Evolutionary conservation across 2,329 filamentous ascomycete species (phyloP), one percentile per base, ranked within the genome.

Genomic region (Pleoardoris graminearum): DNA sequence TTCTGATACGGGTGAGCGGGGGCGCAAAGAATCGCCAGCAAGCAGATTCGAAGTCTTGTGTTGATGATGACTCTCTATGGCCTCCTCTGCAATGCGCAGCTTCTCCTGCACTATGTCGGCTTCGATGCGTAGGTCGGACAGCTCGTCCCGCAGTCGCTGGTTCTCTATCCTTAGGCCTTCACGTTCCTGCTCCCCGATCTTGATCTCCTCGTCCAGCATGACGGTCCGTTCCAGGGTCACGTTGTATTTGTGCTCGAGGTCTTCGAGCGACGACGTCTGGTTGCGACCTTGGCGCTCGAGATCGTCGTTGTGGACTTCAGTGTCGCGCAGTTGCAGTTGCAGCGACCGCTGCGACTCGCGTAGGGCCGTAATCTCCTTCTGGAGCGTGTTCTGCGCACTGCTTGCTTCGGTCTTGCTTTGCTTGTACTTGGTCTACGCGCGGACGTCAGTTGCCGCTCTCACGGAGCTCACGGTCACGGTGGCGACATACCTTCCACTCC

Each of bases 301-400:
- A 75, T 99, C 94, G 79, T 99, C 94, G 77, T 97, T 99, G 71
- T 90, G 91, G 50, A 99, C 94, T 76, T 99, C 94, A 64, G 93
- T 96, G 73, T 99, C 94, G 62, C 94, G 87, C 52, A 99, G 79
- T 74, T 84, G 90, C 58, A 96, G 80, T 66, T 94, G 89, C 55
- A 97, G 76, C 3, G 87, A 86, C 60, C 94, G 82, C 73, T 91
- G 95, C 43, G 85, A 75, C 61, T 99, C 92, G 68, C 94, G 88
- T 65, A 99, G 81, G 7, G 84, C 88, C 6, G 94, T 99, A 66
- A 99, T 92, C 75, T 99, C 94, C 76, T 97, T 97, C 75, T 99
- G 92, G 48, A 99, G 82, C 3, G 81, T 80, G 68, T 88, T 92
- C 70, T 97, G 94, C 50, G 90, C 91, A 46, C 85, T 78, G 71